Conservation (phyloP, 257 asterid species). For the Nicotiana tabacum region DNA sequence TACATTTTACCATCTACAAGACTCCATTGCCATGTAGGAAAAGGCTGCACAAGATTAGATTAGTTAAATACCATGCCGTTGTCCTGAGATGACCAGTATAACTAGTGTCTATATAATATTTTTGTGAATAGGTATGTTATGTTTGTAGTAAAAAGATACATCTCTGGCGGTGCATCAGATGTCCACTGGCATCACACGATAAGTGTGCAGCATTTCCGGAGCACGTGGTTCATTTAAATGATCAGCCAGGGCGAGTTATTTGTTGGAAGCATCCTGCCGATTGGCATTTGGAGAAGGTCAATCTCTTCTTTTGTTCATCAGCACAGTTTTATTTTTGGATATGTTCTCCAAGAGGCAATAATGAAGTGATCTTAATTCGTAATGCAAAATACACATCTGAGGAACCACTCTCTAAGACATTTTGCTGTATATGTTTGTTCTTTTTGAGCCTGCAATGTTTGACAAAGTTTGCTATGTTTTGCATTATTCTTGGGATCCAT, state of each 20-base stretch:
- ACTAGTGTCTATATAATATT: conserved; percentile 15
- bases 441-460: neutral
- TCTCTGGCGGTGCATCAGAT: conserved; percentile 71
- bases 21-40: neutral
- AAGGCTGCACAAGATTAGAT: neutral
- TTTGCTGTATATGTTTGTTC: neutral
- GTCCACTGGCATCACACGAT: conserved; percentile 69
- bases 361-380: neutral
- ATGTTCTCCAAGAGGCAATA: neutral
- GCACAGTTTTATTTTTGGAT: conserved; percentile 9
- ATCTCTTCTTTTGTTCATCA: conserved; percentile 31
- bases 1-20: too few species aligned
- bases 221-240: conserved; percentile 47
- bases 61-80: neutral
- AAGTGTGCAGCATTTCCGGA: conserved; percentile 81
- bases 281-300: conserved; percentile 60
- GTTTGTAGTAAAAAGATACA: conserved; percentile 62
- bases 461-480: neutral
- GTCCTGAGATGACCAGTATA: conserved; percentile 1
- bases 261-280: conserved; percentile 85
- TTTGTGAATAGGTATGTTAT: conserved; percentile 62
- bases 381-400: neutral
- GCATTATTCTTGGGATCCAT: too few species aligned
- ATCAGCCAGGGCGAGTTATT: conserved; percentile 64
- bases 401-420: neutral